phyloP scores from a whole-genome alignment of 2,329 filamentous ascomycete genomes.

The Curvularia lunata region DNA sequence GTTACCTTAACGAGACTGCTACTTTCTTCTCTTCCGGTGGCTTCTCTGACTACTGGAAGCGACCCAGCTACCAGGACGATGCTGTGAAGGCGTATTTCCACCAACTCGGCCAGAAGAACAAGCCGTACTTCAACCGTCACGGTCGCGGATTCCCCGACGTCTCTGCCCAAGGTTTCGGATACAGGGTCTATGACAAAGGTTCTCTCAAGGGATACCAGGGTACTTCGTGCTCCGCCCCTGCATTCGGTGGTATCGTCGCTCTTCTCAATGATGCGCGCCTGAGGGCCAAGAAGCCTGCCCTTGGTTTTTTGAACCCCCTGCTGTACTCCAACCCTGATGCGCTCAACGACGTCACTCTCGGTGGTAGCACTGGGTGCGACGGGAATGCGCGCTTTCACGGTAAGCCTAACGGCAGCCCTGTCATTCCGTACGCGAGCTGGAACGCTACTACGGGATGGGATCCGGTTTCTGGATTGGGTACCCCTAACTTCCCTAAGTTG shows the following conservation, averaged over 20 bases:
- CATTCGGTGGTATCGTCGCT: slow-evolving; percentile 63
- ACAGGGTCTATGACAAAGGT: slow-evolving; percentile 48
- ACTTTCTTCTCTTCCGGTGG: slow-evolving; percentile 60
- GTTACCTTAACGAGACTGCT: slow-evolving; percentile 48
- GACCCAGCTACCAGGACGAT: slow-evolving; percentile 56
- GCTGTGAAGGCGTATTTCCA: slow-evolving; percentile 55
- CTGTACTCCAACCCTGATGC: slow-evolving; percentile 57
- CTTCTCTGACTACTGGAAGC: slow-evolving; percentile 58
- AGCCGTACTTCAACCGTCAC: slow-evolving; percentile 57
- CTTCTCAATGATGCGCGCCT: slow-evolving; percentile 68
- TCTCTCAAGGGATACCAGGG: slow-evolving; percentile 47
- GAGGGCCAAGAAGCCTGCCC: slow-evolving; percentile 53
- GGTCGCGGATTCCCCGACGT: slow-evolving; percentile 69
- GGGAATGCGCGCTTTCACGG: slow-evolving; percentile 36
- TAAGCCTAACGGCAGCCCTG: slow-evolving; percentile 38
- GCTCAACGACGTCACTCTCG: slow-evolving; percentile 55
- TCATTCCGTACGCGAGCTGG: slow-evolving; percentile 40
- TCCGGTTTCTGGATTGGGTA: slow-evolving; percentile 41
- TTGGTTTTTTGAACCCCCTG: slow-evolving; percentile 68
- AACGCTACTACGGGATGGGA: slow-evolving; percentile 47
- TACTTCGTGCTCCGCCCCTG: slow-evolving; percentile 62
- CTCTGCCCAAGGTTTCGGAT: slow-evolving; percentile 60
- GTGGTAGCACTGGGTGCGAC: slow-evolving; percentile 48
- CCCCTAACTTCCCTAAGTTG: slow-evolving; percentile 40
- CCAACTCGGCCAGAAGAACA: slow-evolving; percentile 51